phyloP scores from a whole-genome alignment of 2,329 filamentous ascomycete species.

The Elsinoe batatas region DNA sequence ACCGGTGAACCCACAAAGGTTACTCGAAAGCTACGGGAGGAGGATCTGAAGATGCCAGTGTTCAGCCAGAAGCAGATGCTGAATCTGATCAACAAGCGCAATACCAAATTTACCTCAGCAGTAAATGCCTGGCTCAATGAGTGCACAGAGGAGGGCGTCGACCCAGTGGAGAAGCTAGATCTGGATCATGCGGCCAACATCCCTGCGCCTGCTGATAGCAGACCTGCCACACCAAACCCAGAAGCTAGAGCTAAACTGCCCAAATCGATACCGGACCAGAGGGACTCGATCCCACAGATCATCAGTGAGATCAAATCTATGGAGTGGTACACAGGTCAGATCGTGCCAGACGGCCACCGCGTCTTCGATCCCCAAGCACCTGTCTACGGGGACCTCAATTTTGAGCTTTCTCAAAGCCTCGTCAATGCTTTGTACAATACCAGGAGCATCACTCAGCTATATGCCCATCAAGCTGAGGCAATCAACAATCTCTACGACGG shows the following conservation, averaged over 20 bases:
- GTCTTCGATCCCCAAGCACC: constrained; percentile 80
- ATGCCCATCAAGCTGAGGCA: constrained; percentile 85
- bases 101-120: constrained; percentile 69
- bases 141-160: constrained; percentile 53
- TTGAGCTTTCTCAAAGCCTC: constrained; percentile 76
- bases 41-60: constrained; percentile 82
- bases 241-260: constrained; percentile 44
- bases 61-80: constrained; percentile 91
- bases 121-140: constrained; percentile 67
- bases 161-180: constrained; percentile 58
- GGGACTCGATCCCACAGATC: constrained; percentile 74
- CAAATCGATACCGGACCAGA: constrained; percentile 64
- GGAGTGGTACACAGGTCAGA: constrained; percentile 84
- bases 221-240: constrained; percentile 33
- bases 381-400: constrained; percentile 73
- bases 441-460: constrained; percentile 74
- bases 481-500: constrained; percentile 80
- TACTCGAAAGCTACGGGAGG: constrained; percentile 58
- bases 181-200: constrained; percentile 51
- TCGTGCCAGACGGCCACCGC: constrained; percentile 85
- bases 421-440: constrained; percentile 97
- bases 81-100: constrained; percentile 78
- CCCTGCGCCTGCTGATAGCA: constrained; percentile 47
- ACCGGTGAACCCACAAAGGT: constrained; percentile 63
- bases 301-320: constrained; percentile 70